Evolutionary conservation across 2,329 filamentous ascomycete species (phyloP), one percentile per base, ranked within the genome.

Genomic region (Cadophora gregata): DNA sequence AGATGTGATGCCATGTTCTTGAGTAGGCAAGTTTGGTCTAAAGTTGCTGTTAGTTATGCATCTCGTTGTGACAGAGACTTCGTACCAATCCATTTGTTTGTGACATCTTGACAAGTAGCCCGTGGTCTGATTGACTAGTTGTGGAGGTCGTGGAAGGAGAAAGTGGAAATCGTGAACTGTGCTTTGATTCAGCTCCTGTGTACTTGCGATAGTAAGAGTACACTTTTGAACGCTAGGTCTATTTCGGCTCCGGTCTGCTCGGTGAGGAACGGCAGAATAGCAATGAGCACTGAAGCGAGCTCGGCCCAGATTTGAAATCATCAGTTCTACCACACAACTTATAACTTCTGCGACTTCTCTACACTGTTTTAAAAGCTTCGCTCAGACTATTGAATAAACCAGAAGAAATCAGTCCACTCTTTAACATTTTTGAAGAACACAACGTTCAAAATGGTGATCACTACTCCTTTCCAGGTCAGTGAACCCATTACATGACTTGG

Each of bases 11-110:
- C 96, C 96, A 99, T 83, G 91, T 89, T 76, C 96, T 90, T 55
- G 94, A 94, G 85, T 98, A 99, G 82, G 96, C 95, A 71, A 99
- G 90, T 78, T 93, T 92, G 69, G 96, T 98, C 94, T 98, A 74
- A 51, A 33, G 38, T 29, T 56, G 14, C 33, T 36, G 25, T 62
- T 59, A 62, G 42, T 16, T 27, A 47, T 63, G 25, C 33, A 21
- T 64, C 5, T 42, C 9, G 24, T 9, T 29, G 25, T 9, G 27
- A 45, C 48, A 31, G 31, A 61, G 64, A 33, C 58, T 63, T 74
- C 83, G 76, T 86, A 94, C 92, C 79, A 90, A 82, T 76, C 92
- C 92, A 76, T 93, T 82, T 72, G 87, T 90, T 85, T 93, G 91
- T 73, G 92, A 94, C 92, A 95, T 95, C 67, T 66, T 80, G 75